Base-by-base conservation (phyloP, 1,139 yeast species). In the Geotrichum fermentans region DNA sequence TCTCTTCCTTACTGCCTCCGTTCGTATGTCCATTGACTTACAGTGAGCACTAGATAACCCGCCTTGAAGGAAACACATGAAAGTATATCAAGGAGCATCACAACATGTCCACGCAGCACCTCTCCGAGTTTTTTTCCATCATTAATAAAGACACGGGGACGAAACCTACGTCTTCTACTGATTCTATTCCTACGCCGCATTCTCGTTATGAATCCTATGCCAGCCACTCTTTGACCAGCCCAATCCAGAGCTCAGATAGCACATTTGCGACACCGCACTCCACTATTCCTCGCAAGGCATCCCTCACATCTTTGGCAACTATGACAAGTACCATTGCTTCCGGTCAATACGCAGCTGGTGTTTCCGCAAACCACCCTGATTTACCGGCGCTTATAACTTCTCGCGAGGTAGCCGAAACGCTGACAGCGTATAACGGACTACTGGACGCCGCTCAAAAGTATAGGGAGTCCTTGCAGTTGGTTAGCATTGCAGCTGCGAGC, bases 401-500 rank as follows among this genome's bases (percentile, higher is more conserved):
- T 33, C 72, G 72, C 30, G 90, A 83, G 57, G 75, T 83, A 46
- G 67, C 70, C 5, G 67, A 70, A 21, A 77, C 82, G 0, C 61
- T 75, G 8, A 67, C 62, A 6, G 57, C 77, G 2, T 81, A 80
- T 59, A 65, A 68, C 20, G 71, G 70, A 4, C 69, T 84, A 43
- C 59, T 80, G 22, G 61, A 61, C 1, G 76, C 82, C 29, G 82
- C 92, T 0, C 70, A 68, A 14, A 67, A 65, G 13, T 79, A 83
- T 57, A 67, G 80, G 14, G 58, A 65, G 11, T 77, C 84, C 1
- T 66, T 87, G 51, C 56, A 69, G 21, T 62, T 62, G 3, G 75
- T 82, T 24, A 74, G 89, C 0, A 66, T 66, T 20, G 82, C 88
- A 0, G 86, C 95, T 7, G 82, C 82, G 29, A 82, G 78, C 48